A percentile compares a stretch with the other conserved stretches of the same genome.
Evolutionary conservation across 805 yeast genomes (phyloP).

Genomic region (Ogataea kodamae): DNA sequence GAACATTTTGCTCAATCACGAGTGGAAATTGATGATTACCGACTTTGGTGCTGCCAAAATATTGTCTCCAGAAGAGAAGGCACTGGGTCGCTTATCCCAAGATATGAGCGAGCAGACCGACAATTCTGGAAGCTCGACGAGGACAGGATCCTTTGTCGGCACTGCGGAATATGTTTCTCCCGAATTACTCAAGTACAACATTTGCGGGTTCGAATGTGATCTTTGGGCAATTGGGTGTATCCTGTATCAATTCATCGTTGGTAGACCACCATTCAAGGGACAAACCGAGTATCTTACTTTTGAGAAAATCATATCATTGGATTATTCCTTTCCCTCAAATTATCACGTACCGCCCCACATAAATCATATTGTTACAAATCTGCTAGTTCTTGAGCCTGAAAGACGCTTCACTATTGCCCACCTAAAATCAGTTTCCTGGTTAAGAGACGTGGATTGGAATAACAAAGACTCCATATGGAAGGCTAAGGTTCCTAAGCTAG

Average conservation of each 20-base stretch:
- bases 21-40: slow-evolving; percentile 85
- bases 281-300: slow-evolving; percentile 80
- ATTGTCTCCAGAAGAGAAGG: slow-evolving; percentile 42
- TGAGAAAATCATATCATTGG: slow-evolving; percentile 77
- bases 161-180: slow-evolving; percentile 98
- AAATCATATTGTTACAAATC: slow-evolving; percentile 60
- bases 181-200: slow-evolving; percentile 72
- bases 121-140: slow-evolving; percentile 31
- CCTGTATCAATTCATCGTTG: slow-evolving; percentile 75
- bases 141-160: slow-evolving; percentile 84
- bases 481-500: slow-evolving; percentile 60
- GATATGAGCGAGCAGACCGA: slow-evolving; percentile 15
- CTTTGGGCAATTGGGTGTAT: slow-evolving; percentile 96
- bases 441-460: slow-evolving; percentile 61
- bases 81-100: slow-evolving; percentile 16
- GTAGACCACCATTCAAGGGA: slow-evolving; percentile 88
- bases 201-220: slow-evolving; percentile 80
- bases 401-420: slow-evolving; percentile 54
- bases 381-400: slow-evolving; percentile 70
- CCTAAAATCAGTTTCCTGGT: slow-evolving; percentile 71
- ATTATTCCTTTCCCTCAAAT: slow-evolving; percentile 62
- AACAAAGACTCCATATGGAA: slow-evolving; percentile 70
- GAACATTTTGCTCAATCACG: slow-evolving; percentile 78
- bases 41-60: slow-evolving; percentile 98
- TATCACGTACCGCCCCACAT: slow-evolving; percentile 59